Evolutionary conservation across 2,329 filamentous ascomycete genomes (phyloP), one percentile per base, ranked within the genome.

Genomic region (Macrophomina phaseolina): DNA sequence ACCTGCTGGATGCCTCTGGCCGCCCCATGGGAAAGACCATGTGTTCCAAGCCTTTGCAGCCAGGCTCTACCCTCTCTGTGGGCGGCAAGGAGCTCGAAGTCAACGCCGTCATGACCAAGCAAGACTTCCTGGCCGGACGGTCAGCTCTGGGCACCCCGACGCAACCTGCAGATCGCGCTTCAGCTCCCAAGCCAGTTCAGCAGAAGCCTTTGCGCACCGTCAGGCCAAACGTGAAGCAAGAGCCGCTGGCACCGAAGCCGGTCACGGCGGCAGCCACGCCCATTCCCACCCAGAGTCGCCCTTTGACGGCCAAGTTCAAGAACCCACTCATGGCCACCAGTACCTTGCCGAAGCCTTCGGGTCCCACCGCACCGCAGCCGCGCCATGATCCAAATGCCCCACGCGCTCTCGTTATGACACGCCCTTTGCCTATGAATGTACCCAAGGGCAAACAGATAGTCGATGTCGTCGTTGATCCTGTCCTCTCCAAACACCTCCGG

Each of bases 391-490:
- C 89, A 0, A 81, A 79, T 38, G 82, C 82, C 3, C 80, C 84
- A 5, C 85, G 85, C 51, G 88, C 90, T 1, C 76, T 92, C 34
- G 83, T 92, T 5, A 91, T 92, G 89, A 87, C 85, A 72, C 81
- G 88, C 36, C 64, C 64, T 6, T 8, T 52, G 12, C 89, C 87
- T 1, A 79, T 74, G 28, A 76, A 78, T 12, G 82, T 82, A 55
- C 86, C 87, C 0, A 84, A 83, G 67, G 89, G 88, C 0, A 90
- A 88, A 73, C 85, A 87, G 63, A 81, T 91, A 58, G 89, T 92
- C 1, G 90, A 92, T 75, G 90, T 92, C 1, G 90, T 92, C 0
- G 83, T 92, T 3, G 90, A 92, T 75, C 90, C 90, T 1, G 77
- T 90, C 11, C 74, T 92, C 16, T 80, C 82, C 7, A 87, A 86